Evolutionary conservation across 2,329 filamentous ascomycete genomes (phyloP), one percentile per base, ranked within the genome.

Genomic region (Fusarium sp.): DNA sequence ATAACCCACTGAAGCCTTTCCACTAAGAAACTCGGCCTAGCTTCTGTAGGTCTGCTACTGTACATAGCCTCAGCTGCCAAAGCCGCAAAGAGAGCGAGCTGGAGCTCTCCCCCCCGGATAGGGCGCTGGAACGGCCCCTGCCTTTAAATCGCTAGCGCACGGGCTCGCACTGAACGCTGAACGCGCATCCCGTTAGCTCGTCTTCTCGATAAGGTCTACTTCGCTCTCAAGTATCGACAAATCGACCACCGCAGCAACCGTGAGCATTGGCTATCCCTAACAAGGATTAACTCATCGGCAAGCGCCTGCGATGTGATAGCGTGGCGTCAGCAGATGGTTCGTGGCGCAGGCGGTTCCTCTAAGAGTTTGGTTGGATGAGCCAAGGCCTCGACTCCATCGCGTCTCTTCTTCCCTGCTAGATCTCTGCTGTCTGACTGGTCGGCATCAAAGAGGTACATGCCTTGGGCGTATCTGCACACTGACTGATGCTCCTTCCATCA

Each of bases 221-320:
- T 75, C 22, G 39, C 55, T 24, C 44, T 18, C 36, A 74, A 69
- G 72, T 74, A 74, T 58, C 68, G 12, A 39, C 39, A 30, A 45
- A 66, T 74, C 62, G 28, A 48, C 64, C 42, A 64, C 57, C 50
- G 22, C 26, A 62, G 45, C 34, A 44, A 66, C 44, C 45, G 30
- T 59, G 26, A 50, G 20, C 32, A 56, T 56, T 66, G 44, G 64
- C 72, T 59, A 66, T 50, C 39, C 72, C 72, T 9, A 66, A 73
- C 60, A 73, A 28, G 68, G 72, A 59, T 58, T 73, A 75, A 62
- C 17, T 26, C n/a, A 36, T n/a, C 48, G 32, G 24, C 70, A 70
- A 70, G 68, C 64, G 72, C 72, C 44, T 60, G 36, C 50, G 36
- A 56, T 66, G 72, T 75, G 72, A 74, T 75, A 61, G 65, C 51